These are phyloP conservation scores for Tuber calosporum DNA, from an alignment of 495 filamentous ascomycete species.

Conservation along the genomic window DNA sequence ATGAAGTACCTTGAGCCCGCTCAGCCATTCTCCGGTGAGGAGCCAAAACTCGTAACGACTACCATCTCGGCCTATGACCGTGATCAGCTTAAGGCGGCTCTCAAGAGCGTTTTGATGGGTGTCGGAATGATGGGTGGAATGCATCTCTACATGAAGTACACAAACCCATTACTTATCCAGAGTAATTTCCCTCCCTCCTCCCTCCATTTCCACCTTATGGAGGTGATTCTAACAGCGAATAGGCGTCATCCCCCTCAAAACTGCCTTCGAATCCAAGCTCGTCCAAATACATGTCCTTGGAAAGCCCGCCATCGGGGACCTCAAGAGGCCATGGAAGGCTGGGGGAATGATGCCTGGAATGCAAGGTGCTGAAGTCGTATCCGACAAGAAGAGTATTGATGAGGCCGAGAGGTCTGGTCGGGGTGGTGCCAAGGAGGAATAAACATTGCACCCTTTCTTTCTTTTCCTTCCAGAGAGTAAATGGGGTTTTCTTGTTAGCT, in stretches of 20 bases:
- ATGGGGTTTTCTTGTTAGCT: background rate
- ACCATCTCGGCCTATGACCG: conserved; percentile 90
- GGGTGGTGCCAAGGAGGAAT: conserved; percentile 88
- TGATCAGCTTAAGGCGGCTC: conserved; percentile 69
- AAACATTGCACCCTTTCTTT: conserved; percentile 42
- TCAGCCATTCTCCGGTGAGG: conserved; percentile 81
- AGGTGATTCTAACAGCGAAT: conserved; percentile 9
- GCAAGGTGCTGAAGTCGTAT: conserved; percentile 64
- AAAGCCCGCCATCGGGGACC: conserved; percentile 79
- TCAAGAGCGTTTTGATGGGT: conserved; percentile 86
- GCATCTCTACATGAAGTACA: conserved; percentile 99
- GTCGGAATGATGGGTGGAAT: conserved; percentile 96
- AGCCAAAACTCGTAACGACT: conserved; percentile 89
- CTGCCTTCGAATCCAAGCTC: conserved; percentile 85
- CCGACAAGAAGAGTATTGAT: conserved; percentile 93
- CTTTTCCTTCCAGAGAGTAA: conserved; percentile 9
- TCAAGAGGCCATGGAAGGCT: conserved; percentile 92
- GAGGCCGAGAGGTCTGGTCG: conserved; percentile 75
- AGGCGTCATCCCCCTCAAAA: conserved; percentile 90
- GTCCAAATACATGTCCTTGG: conserved; percentile 92
- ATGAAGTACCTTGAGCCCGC: conserved; percentile 97
- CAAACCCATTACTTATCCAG: conserved; percentile 97
- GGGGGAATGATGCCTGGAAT: conserved; percentile 69
- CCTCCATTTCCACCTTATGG: background rate
- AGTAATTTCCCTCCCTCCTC: conserved; percentile 41